These are phyloP conservation scores for Apostasia shenzhenica DNA, from an alignment of 106 monocot genomes.

Conservation along the genomic window DNA sequence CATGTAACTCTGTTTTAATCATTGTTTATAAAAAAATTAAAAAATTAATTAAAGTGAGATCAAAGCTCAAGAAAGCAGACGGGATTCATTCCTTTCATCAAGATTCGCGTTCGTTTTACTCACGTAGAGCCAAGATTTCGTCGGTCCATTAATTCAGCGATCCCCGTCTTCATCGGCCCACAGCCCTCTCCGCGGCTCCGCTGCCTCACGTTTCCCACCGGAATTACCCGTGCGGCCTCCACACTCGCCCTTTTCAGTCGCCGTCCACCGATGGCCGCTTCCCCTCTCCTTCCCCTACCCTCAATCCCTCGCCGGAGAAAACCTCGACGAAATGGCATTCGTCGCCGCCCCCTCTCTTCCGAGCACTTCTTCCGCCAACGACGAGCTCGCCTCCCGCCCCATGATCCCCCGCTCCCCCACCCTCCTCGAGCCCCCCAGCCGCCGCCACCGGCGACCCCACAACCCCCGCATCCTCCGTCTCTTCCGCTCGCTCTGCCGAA, in stretches of 20 bases:
- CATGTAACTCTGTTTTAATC: too few species aligned
- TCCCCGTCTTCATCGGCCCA: too few species aligned
- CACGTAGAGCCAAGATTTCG: too few species aligned
- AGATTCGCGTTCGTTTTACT: too few species aligned
- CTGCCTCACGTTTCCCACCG: not conserved
- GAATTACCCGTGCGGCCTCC: not conserved
- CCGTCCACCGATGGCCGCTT: not conserved
- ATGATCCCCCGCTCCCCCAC: slow-evolving; percentile 1
- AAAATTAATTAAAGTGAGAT: too few species aligned
- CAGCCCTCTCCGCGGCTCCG: not conserved
- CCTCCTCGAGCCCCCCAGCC: slow-evolving; percentile 15
- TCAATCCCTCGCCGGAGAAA: too few species aligned
- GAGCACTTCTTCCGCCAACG: not conserved
- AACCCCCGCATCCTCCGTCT: slow-evolving; percentile 5
- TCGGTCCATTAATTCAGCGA: too few species aligned
- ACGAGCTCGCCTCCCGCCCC: not conserved
- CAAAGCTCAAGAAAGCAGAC: too few species aligned
- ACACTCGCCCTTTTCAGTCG: not conserved
- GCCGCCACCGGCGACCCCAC: not conserved
- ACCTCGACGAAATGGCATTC: too few species aligned
- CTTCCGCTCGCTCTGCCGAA: slow-evolving; percentile 22
- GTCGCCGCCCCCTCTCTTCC: not conserved
- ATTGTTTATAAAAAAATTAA: too few species aligned
- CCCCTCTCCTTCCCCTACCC: not conserved
- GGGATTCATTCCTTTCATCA: too few species aligned